Percentiles rank a stretch among this genome's conserved stretches.
Conservation (phyloP, 2,329 filamentous ascomycete genomes). For the Aspergillus aculeatinus region DNA sequence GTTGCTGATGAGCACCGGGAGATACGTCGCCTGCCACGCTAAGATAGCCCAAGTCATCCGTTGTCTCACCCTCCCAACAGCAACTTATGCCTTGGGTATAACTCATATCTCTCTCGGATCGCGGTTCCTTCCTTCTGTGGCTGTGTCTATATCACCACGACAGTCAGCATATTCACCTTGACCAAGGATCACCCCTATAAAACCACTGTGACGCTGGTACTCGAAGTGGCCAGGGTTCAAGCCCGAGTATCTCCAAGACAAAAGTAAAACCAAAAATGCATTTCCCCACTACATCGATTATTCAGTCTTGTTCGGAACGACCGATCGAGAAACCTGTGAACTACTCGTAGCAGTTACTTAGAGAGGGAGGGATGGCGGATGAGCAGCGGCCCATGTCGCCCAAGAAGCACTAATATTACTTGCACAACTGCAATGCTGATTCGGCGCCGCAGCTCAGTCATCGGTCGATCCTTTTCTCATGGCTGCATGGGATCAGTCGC, state of each 20-base stretch:
- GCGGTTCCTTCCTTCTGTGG: slow-evolving; percentile 5
- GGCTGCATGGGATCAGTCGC: slow-evolving; percentile 1
- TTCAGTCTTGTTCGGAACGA: slow-evolving; percentile 4
- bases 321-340: background rate
- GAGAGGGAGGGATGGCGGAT: background rate
- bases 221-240: background rate
- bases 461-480: background rate
- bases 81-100: background rate
- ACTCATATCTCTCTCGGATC: background rate
- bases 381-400: slow-evolving; percentile 1
- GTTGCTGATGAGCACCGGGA: background rate
- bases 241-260: background rate
- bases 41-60: background rate
- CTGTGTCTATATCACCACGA: slow-evolving; percentile 7
- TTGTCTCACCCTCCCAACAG: background rate
- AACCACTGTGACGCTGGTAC: slow-evolving; percentile 2
- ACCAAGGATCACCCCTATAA: slow-evolving; percentile 10
- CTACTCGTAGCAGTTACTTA: too few species aligned
- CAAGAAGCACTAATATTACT: background rate
- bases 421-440: background rate
- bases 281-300: slow-evolving; percentile 1
- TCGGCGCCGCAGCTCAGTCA: background rate
- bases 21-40: slow-evolving; percentile 1
- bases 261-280: background rate
- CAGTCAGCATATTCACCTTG: slow-evolving; percentile 7